Evolutionary conservation across 345 rosid species (phyloP), one percentile per base, ranked within the genome.

Genomic region (Murraya koenigii): DNA sequence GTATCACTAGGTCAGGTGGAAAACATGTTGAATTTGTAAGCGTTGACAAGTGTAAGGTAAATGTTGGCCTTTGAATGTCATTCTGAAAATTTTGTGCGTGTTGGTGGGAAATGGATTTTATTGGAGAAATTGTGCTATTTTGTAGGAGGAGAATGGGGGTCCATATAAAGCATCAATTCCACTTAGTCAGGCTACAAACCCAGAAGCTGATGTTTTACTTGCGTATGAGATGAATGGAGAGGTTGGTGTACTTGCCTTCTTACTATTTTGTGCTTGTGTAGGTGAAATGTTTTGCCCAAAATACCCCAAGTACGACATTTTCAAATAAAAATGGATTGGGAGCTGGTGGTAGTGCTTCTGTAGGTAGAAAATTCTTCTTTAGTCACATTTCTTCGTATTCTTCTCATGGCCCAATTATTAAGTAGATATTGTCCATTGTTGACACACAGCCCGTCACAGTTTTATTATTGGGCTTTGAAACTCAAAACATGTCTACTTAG

Each of bases 211-310:
- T 87, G 98, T 95, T 80, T 84, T 95, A 73, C 92, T 96, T 79
- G 97, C 98, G 75, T 96, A 96, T 68, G 98, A 96, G 90, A 96
- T 96, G 98, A 96, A 96, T 86, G 97, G 97, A 72, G 88, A 94
- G 95, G 98, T 96, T 74, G 82, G 90, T 63, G 22, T 69, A 67
- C 62, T 58, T 69, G 9, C 73, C 60, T 54, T 44, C 49, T 1
- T 59, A 26, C 15, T 14, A 30, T 35, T 32, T 66, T 74, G 25
- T 74, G 55, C 44, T 71, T 80, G 41, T 63, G 62, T 30, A 17
- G 44, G 64, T 36, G 41, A 35, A 76, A 54, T 66, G 3, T 14
- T 38, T 38, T 66, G 1, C 59, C 52, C 14, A 35, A 59, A 11
- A 20, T 8, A n/a, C n/a, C 49, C 30, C 7, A 56, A 6, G 22